Evolutionary conservation across 441 rosid genomes (phyloP).

Genomic region (Arabidopsis lyrata): DNA sequence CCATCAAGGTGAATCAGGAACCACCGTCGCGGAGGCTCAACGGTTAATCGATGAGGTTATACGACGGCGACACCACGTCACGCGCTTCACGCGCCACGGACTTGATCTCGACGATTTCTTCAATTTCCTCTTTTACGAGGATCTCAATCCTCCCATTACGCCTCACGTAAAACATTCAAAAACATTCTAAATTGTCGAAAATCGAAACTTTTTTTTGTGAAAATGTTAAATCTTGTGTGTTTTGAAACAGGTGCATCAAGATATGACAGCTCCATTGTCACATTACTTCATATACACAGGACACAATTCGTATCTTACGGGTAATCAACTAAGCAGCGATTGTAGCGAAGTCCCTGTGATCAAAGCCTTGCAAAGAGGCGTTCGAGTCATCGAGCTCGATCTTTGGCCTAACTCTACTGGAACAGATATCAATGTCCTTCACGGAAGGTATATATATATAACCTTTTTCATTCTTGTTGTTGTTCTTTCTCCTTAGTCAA

Average conservation of each 20-base stretch:
- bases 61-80: slow-evolving; percentile 47
- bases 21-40: slow-evolving; percentile 51
- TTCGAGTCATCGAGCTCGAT: slow-evolving; percentile 73
- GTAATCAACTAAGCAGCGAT: slow-evolving; percentile 78
- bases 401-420: slow-evolving; percentile 71
- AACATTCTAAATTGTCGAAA: not conserved
- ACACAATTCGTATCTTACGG: slow-evolving; percentile 78
- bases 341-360: slow-evolving; percentile 74
- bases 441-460: slow-evolving; percentile 59
- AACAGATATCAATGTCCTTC: slow-evolving; percentile 69
- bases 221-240: not conserved
- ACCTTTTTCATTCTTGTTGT: not conserved
- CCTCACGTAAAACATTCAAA: slow-evolving; percentile 37
- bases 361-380: slow-evolving; percentile 65
- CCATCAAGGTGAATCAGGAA: slow-evolving; percentile 50
- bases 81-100: slow-evolving; percentile 46
- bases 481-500: not conserved
- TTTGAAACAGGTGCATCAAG: slow-evolving; percentile 66
- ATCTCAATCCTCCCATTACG: slow-evolving; percentile 61
- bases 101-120: slow-evolving; percentile 67
- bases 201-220: slow-evolving; percentile 8
- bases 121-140: slow-evolving; percentile 54
- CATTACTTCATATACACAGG: slow-evolving; percentile 80
- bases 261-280: slow-evolving; percentile 74
- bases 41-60: slow-evolving; percentile 52